Evolutionary conservation across 495 filamentous ascomycete genomes (phyloP).

Genomic region (Cercophora samala): DNA sequence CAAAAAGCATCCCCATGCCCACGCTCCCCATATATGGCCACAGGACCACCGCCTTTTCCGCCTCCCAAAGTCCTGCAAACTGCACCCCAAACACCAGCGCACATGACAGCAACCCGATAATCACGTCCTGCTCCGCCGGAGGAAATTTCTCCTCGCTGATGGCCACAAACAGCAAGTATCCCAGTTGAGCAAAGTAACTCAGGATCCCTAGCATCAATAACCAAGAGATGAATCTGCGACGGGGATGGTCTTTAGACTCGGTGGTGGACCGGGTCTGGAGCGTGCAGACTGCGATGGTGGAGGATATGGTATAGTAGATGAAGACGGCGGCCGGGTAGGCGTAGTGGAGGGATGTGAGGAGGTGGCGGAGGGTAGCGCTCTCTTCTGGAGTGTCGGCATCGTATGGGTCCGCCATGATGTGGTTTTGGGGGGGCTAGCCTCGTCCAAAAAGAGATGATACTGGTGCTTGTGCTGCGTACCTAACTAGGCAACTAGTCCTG

Average conservation of each 20-base stretch:
- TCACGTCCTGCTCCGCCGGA: conserved; percentile 42
- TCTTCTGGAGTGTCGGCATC: conserved; percentile 14
- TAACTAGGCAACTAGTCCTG: no score
- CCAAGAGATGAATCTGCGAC: conserved; percentile 45
- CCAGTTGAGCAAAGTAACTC: conserved; percentile 51
- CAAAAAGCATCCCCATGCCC: conserved; percentile 49
- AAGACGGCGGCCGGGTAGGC: conserved; percentile 54
- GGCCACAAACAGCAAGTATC: conserved; percentile 40
- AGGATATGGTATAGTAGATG: conserved; percentile 51
- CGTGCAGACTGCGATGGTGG: conserved; percentile 53
- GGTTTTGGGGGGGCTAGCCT: not conserved
- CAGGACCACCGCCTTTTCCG: conserved; percentile 54
- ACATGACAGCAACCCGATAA: conserved; percentile 52
- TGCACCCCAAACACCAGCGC: conserved; percentile 55
- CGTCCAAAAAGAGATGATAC: not conserved
- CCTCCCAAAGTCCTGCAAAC: conserved; percentile 48
- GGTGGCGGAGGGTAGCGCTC: conserved; percentile 7
- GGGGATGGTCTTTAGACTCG: conserved; percentile 34
- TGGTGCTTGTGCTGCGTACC: not conserved
- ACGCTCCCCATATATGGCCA: conserved; percentile 59
- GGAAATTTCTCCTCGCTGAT: conserved; percentile 40
- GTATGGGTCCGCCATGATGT: conserved; percentile 24
- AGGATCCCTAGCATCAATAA: conserved; percentile 47
- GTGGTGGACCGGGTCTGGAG: conserved; percentile 45
- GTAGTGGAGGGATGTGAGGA: conserved; percentile 48